Conservation (phyloP, 768 basidiomycete genomes). For the Rhizopogon vesiculosus region DNA sequence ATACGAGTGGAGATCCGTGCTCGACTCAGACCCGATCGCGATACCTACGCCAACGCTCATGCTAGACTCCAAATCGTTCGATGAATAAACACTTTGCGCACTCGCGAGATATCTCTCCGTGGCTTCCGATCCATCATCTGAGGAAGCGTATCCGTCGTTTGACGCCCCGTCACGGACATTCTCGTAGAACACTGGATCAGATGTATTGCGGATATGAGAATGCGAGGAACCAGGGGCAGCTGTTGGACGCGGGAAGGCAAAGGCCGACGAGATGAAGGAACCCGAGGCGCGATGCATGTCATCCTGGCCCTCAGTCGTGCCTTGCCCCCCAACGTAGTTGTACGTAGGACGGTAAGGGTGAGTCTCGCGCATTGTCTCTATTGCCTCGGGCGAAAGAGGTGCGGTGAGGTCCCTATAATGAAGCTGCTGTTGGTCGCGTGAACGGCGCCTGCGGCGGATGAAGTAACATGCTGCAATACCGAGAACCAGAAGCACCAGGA, state of each 20-base stretch:
- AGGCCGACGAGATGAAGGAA: slow-evolving; percentile 1
- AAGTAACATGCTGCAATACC: background rate
- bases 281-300: background rate
- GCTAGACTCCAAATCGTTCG: background rate
- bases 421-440: background rate
- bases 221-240: background rate
- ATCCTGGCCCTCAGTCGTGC: background rate
- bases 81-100: background rate
- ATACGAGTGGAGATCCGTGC: slow-evolving; percentile 1
- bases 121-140: background rate
- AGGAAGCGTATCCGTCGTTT: background rate
- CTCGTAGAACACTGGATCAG: background rate
- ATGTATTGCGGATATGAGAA: too few relatives aligned
- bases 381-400: background rate
- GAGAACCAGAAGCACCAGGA: background rate
- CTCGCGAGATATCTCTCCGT: background rate
- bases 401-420: background rate
- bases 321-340: background rate
- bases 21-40: slow-evolving; percentile 5
- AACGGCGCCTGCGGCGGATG: background rate
- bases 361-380: background rate
- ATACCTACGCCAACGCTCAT: background rate
- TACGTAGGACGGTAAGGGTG: background rate
- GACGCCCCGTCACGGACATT: background rate
- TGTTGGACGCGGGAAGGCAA: background rate